Evolutionary conservation across 78 protist genomes (phyloP), one percentile per base, ranked within the genome.

Genomic region (Polysphondylium violaceum): DNA sequence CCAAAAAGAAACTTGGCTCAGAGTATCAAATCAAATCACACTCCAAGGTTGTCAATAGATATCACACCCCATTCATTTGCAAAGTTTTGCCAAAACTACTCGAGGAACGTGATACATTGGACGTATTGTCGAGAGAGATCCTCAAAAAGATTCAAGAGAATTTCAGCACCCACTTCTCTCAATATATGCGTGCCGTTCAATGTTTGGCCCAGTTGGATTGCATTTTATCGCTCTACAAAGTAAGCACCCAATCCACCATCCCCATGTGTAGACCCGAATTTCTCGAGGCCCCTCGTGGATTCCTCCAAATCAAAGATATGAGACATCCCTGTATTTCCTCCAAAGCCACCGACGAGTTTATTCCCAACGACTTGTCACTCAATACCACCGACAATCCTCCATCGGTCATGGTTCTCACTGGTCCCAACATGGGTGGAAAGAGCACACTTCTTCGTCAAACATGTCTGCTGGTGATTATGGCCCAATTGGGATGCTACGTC

Each of bases 401-500:
- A 53, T 76, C 75, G 1, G 43, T 47, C 3, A 65, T 97, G 72
- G 88, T 98, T 0, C 86, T 99, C 5, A 97, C 99, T n/a, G 99
- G 99, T n/a, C 99, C 99, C n/a, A 79, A 93, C 86, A 96, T 78
- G 78, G 96, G 96, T 40, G 96, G 99, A 21, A 99, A 99, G 75
- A 76, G 96, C 35, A 98, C 99, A 23, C 40, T 98, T 14, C 94
- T 98, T 33, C 86, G 99, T 9, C 96, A 94, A 50, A 43, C 94
- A 29, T 93, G 98, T 65, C 35, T 98, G 5, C 79, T 93, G 25
- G 94, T 95, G 2, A 50, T 98, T 36, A 47, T 98, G 93, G 99
- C 99, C 21, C 99, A 99, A 86, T 25, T 99, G 47, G 99, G 99
- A 38, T 95, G 99, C 75, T 76, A 14, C 23, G 99, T 99, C 19